These are phyloP conservation scores for Arxiozyma slooffiae DNA, from an alignment of 1,139 yeast species.

Conservation along the genomic window DNA sequence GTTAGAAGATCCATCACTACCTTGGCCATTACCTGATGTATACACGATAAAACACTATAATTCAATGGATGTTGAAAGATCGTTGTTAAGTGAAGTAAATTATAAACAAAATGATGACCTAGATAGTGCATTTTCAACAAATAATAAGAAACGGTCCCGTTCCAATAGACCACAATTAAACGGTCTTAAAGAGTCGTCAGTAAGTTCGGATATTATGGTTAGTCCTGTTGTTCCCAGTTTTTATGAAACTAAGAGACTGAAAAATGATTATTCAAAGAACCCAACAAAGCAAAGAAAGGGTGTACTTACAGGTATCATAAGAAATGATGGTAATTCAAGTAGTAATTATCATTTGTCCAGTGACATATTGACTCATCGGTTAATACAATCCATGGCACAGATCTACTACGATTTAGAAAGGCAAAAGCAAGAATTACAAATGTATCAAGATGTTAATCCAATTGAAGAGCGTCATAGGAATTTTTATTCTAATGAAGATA, in stretches of 20 bases:
- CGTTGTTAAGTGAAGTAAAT: conserved; percentile 68
- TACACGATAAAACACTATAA: conserved; percentile 53
- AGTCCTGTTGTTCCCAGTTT: conserved; percentile 27
- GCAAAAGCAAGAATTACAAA: conserved; percentile 26
- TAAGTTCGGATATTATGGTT: neutral
- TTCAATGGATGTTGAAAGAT: conserved; percentile 67
- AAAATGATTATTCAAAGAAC: conserved; percentile 58
- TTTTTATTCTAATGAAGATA: conserved; percentile 16
- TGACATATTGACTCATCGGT: conserved; percentile 40
- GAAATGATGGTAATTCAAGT: conserved; percentile 28
- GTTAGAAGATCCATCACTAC: conserved; percentile 36
- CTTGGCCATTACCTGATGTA: conserved; percentile 78
- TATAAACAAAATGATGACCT: conserved; percentile 35
- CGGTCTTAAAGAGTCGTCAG: neutral
- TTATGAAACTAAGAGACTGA: conserved; percentile 56
- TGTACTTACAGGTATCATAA: conserved; percentile 49
- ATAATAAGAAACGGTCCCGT: conserved; percentile 14
- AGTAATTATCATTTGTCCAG: conserved; percentile 29
- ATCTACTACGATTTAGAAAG: conserved; percentile 22
- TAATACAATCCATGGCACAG: conserved; percentile 37
- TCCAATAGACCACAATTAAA: conserved; percentile 14
- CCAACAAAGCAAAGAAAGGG: conserved; percentile 53
- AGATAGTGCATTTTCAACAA: conserved; percentile 20
- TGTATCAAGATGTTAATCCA: conserved; percentile 18
- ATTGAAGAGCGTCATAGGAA: conserved; percentile 23